phyloP scores from a whole-genome alignment of 1,284 basidiomycete species.

The Grifola frondosa region DNA sequence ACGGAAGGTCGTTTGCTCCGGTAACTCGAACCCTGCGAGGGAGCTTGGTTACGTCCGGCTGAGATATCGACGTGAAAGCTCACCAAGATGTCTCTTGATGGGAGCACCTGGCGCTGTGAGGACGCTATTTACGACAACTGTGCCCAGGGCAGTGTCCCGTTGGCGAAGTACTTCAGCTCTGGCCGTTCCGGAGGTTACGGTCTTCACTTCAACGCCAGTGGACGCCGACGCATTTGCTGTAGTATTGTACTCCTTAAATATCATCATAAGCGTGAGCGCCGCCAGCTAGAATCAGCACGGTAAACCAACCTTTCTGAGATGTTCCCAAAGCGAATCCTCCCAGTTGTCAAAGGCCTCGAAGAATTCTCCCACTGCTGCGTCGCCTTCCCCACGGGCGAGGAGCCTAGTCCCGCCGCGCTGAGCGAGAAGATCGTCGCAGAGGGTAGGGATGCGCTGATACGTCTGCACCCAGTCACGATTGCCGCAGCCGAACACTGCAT shows the following conservation, averaged over 20 bases:
- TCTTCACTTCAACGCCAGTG: conserved; percentile 31
- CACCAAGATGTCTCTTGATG: conserved; percentile 45
- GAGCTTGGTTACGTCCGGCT: not conserved
- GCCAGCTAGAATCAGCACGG: not conserved
- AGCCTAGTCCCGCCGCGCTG: conserved; percentile 42
- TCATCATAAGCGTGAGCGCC: not conserved
- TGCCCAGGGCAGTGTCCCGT: conserved; percentile 39
- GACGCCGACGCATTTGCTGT: conserved; percentile 5
- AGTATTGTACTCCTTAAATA: conserved; percentile 31
- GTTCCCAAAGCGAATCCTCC: conserved; percentile 42
- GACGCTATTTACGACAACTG: conserved; percentile 41
- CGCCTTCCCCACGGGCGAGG: conserved; percentile 41
- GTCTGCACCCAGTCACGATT: conserved; percentile 53
- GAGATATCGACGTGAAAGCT: conserved; percentile 1
- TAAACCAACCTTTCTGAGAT: conserved; percentile 34
- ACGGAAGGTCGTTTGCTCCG: conserved; percentile 38
- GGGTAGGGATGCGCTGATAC: conserved; percentile 49
- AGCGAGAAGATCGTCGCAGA: conserved; percentile 41
- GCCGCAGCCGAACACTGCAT: conserved; percentile 53
- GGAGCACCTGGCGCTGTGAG: conserved; percentile 41
- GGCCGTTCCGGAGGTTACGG: conserved; percentile 35
- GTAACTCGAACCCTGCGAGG: conserved; percentile 41
- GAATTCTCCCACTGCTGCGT: conserved; percentile 44
- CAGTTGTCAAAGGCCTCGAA: conserved; percentile 49
- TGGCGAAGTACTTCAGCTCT: conserved; percentile 42